Evolutionary conservation across 2,329 filamentous ascomycete genomes (phyloP).

Genomic region (Incumbomyces delicatus): DNA sequence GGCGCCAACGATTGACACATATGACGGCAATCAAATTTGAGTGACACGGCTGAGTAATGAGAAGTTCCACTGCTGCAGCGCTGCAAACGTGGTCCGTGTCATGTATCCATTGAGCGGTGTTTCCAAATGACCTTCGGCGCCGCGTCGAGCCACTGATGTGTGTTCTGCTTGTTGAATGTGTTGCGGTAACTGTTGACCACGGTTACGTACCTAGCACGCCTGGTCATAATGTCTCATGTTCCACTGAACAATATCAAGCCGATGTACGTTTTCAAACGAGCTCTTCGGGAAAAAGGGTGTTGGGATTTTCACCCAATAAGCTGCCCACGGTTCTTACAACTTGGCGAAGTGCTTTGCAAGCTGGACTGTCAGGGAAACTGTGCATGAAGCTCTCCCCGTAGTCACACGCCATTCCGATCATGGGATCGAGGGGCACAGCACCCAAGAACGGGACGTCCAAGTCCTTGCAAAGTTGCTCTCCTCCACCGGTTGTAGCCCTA

Average conservation of each 20-base stretch:
- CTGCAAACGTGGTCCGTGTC: too few species aligned
- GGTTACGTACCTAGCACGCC: too few species aligned
- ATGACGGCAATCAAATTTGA: too few species aligned
- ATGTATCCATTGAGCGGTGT: too few species aligned
- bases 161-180: too few species aligned
- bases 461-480: conserved; percentile 67
- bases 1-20: too few species aligned
- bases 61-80: conserved; percentile 6
- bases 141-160: too few species aligned
- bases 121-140: too few species aligned
- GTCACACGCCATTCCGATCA: conserved; percentile 93
- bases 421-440: conserved; percentile 78
- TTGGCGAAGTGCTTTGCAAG: conserved; percentile 67
- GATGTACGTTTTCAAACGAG: conserved; percentile 9
- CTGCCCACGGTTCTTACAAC: conserved; percentile 55
- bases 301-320: conserved; percentile 44
- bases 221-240: too few species aligned
- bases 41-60: too few species aligned
- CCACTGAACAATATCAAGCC: too few species aligned
- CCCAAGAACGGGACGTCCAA: conserved; percentile 83
- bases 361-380: conserved; percentile 83
- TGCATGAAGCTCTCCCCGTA: conserved; percentile 97
- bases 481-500: conserved; percentile 81
- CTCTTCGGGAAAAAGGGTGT: conserved; percentile 36
- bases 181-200: too few species aligned